Percentiles rank a stretch among this genome's conserved stretches.
phyloP scores from a whole-genome alignment of 176 grass and related monocot genomes.

The Cenchrus purpureus region DNA sequence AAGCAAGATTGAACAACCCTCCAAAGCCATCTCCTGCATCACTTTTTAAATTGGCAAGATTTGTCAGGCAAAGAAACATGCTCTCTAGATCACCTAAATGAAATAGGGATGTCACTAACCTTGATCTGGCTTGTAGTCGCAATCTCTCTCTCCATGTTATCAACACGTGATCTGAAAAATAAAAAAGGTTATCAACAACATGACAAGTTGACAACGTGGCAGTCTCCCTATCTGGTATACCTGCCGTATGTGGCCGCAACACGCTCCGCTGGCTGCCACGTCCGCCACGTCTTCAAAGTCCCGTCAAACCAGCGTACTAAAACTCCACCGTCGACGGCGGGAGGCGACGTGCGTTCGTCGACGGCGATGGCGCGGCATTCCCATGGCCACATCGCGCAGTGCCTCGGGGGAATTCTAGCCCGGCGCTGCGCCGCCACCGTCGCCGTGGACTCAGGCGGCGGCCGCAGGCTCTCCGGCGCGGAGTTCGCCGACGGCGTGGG shows the following conservation, averaged over 20 bases:
- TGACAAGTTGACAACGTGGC: background rate
- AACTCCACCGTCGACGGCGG: background rate
- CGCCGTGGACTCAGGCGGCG: background rate
- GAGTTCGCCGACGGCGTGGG: conserved; percentile 53
- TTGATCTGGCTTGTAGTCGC: too few relatives aligned
- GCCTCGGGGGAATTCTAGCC: conserved; percentile 51
- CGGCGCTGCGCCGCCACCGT: conserved; percentile 13
- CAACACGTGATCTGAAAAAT: background rate
- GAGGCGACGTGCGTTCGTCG: background rate
- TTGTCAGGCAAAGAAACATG: background rate
- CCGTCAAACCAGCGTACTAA: background rate
- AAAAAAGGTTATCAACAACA: too few relatives aligned
- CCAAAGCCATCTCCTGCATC: too few relatives aligned
- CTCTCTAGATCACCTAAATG: too few relatives aligned
- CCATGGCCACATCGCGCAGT: conserved; percentile 63
- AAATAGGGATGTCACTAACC: background rate
- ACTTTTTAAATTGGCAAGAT: too few relatives aligned
- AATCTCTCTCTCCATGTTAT: background rate
- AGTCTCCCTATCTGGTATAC: background rate
- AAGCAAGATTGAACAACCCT: too few relatives aligned
- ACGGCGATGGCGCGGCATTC: conserved; percentile 25
- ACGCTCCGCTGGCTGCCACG: background rate
- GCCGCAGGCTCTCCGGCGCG: conserved; percentile 25
- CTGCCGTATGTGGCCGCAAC: background rate
- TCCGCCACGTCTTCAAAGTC: background rate